Base-by-base conservation (phyloP, 2,329 filamentous ascomycete species). In the Calonectria hawksworthii region DNA sequence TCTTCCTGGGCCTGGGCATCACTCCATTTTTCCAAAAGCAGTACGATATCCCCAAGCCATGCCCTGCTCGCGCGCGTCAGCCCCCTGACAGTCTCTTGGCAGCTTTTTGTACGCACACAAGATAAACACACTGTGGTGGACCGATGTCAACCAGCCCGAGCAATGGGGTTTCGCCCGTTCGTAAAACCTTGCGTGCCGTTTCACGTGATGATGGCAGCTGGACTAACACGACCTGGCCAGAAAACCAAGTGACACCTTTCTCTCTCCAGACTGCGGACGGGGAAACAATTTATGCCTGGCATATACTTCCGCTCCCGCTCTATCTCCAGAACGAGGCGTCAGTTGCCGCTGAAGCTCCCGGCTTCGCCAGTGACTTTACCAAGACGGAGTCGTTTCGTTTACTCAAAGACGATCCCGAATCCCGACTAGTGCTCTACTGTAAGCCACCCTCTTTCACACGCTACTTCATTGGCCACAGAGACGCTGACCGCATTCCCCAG, bases 191-290 rank as follows among this genome's bases (percentile, higher is more conserved):
- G 72, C 18, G 70, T 70, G 7, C 21, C 16, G 18, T 21, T 51
- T 51, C 36, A 41, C 38, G 34, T 54, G 44, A 47, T 32, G 23
- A 16, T 28, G 52, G 73, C 26, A 38, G 18, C 11, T 28, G 71
- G 13, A 64, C 74, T 80, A 23, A 76, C 68, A 59, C 7, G 36
- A 13, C 59, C 30, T 18, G 23, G 54, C 2, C 79, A 96, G 94
- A 92, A 82, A 95, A 96, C 79, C 96, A 99, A 86, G 94, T 98
- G 3, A 96, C 95, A 8, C 94, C 96, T 0, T 98, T 99, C 83
- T 92, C 91, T 63, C 86, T 99, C 47, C 86, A 86, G 5, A 97
- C 95, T 0, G 87, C 92, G 1, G 96, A 98, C 83, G 92, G 92
- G 50, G 93, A 96, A 84, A 92, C 88, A 2, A 86, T 99, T 23